Conservation (phyloP, 805 yeast species). For the Monosporozyma siamensis region DNA sequence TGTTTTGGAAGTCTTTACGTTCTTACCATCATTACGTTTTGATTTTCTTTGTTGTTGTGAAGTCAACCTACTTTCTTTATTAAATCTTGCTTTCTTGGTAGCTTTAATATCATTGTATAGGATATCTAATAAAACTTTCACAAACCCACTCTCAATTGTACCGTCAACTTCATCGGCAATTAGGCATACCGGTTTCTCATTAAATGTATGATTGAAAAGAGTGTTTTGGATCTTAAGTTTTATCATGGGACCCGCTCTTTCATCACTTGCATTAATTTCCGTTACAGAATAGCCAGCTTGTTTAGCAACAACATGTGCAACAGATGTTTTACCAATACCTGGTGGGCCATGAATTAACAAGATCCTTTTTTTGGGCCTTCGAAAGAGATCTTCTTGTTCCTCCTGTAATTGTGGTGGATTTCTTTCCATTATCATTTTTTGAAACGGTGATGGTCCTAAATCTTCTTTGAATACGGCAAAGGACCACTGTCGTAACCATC, state of each 20-base stretch:
- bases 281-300: slow-evolving; percentile 73
- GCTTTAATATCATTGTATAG: slow-evolving; percentile 50
- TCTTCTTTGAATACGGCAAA: slow-evolving; percentile 44
- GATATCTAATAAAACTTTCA: slow-evolving; percentile 49
- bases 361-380: slow-evolving; percentile 53
- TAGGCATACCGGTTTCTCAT: slow-evolving; percentile 69
- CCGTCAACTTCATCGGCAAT: slow-evolving; percentile 89
- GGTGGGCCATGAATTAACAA: slow-evolving; percentile 84
- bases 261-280: slow-evolving; percentile 84
- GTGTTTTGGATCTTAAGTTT: slow-evolving; percentile 52
- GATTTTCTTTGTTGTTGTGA: slow-evolving; percentile 1
- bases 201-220: slow-evolving; percentile 52
- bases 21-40: slow-evolving; percentile 13
- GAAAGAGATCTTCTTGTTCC: slow-evolving; percentile 37
- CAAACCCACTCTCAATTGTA: slow-evolving; percentile 55
- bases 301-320: slow-evolving; percentile 73
- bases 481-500: slow-evolving; percentile 65
- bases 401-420: slow-evolving; percentile 4
- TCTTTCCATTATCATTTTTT: not conserved
- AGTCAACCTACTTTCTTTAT: not conserved
- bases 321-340: slow-evolving; percentile 87
- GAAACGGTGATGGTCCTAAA: slow-evolving; percentile 6
- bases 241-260: slow-evolving; percentile 52
- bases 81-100: slow-evolving; percentile 6
- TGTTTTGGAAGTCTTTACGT: slow-evolving; percentile 33